Evolutionary conservation across 1,284 basidiomycete species (phyloP).

Genomic region (Papiliotrema fonsecae): DNA sequence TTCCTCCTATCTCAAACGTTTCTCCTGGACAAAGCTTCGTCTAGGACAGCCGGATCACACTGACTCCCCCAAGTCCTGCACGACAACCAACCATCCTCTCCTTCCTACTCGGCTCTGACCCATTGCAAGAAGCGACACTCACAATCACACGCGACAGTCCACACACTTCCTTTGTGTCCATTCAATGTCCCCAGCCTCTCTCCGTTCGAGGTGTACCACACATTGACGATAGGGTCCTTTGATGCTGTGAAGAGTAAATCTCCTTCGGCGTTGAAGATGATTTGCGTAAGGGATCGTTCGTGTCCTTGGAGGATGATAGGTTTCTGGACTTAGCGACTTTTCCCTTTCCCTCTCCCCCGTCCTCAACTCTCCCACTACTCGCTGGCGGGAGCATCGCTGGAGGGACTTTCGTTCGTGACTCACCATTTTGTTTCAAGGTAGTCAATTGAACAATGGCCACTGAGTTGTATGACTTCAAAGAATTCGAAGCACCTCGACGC

Average conservation of each 20-base stretch:
- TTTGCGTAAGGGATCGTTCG: slow-evolving; percentile 95
- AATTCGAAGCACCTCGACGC: background rate
- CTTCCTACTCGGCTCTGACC: background rate
- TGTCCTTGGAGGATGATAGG: slow-evolving; percentile 64
- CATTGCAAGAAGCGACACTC: slow-evolving; percentile 45
- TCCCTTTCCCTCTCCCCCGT: background rate
- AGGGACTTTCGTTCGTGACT: no score
- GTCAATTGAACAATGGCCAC: background rate
- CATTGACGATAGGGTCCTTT: slow-evolving; percentile 93
- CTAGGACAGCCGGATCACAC: no score
- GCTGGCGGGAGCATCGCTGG: no score
- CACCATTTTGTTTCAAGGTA: slow-evolving; percentile 4
- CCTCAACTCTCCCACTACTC: no score
- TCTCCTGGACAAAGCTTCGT: no score
- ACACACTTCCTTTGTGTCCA: slow-evolving; percentile 93
- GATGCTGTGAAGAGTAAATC: slow-evolving; percentile 94
- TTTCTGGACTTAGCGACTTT: slow-evolving; percentile 28
- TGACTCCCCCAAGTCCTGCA: no score
- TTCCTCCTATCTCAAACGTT: no score
- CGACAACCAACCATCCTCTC: no score
- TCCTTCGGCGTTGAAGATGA: slow-evolving; percentile 93
- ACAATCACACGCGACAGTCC: slow-evolving; percentile 96
- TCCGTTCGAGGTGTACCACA: slow-evolving; percentile 98
- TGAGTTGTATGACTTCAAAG: background rate
- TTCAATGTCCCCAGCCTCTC: slow-evolving; percentile 95